Evolutionary conservation across 805 yeast genomes (phyloP).

Genomic region (Starmerella stigmatis): DNA sequence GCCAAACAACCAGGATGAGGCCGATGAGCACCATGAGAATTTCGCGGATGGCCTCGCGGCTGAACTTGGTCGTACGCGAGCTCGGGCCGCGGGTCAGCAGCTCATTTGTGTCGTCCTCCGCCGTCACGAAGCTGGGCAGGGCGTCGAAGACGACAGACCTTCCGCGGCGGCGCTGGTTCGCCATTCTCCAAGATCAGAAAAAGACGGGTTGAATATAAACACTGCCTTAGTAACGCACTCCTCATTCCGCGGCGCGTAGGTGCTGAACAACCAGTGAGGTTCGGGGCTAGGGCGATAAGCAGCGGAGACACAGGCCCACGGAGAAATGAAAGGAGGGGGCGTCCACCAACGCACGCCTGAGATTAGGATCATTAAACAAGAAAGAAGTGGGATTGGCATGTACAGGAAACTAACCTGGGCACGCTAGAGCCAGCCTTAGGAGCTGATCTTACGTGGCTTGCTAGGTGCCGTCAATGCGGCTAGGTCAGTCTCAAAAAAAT

Average conservation of each 20-base stretch:
- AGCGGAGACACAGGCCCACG: too few relatives aligned
- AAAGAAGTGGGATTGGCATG: too few relatives aligned
- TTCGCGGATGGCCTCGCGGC: slow-evolving; percentile 23
- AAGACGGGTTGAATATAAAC: background rate
- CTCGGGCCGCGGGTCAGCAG: slow-evolving; percentile 5
- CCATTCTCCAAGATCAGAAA: slow-evolving; percentile 5
- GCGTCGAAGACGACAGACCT: slow-evolving; percentile 22
- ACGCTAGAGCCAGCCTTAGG: too few relatives aligned
- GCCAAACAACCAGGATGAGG: slow-evolving; percentile 24
- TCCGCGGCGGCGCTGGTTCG: slow-evolving; percentile 22
- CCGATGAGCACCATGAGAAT: slow-evolving; percentile 24
- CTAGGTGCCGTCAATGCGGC: too few relatives aligned
- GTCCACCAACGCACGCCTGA: too few relatives aligned
- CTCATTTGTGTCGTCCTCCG: slow-evolving; percentile 19
- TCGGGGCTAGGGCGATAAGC: background rate
- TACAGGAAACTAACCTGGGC: too few relatives aligned
- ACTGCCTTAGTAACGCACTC: background rate
- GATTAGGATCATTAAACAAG: too few relatives aligned
- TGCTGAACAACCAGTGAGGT: background rate
- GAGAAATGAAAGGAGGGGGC: too few relatives aligned
- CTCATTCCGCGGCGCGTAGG: slow-evolving; percentile 2
- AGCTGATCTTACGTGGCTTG: too few relatives aligned
- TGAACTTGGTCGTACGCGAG: slow-evolving; percentile 14
- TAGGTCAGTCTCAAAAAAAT: too few relatives aligned
- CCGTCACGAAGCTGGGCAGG: slow-evolving; percentile 22